Conservation (phyloP, 345 rosid genomes). For the Rhizophora apiculata region DNA sequence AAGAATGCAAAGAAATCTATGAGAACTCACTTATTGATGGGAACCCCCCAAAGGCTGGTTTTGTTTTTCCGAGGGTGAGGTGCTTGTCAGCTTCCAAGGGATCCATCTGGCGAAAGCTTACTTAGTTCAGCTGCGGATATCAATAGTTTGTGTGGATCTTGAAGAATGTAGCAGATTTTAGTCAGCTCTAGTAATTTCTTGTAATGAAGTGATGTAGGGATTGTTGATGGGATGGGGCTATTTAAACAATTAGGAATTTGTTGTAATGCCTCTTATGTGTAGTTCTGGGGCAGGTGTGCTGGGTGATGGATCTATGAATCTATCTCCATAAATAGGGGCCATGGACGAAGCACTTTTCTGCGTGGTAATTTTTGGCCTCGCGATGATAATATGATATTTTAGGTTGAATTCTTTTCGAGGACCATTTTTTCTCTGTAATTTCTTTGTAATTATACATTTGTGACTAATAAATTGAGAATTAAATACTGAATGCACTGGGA, state of each 20-base stretch:
- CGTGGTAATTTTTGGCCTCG: too few relatives aligned
- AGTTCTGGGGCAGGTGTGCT: too few relatives aligned
- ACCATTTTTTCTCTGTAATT: too few relatives aligned
- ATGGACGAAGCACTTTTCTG: too few relatives aligned
- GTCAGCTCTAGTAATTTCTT: background rate
- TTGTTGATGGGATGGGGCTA: background rate
- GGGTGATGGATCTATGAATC: too few relatives aligned
- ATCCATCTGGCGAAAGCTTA: slow-evolving; percentile 71
- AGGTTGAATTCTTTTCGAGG: too few relatives aligned
- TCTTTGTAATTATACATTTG: too few relatives aligned
- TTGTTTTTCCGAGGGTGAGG: slow-evolving; percentile 81
- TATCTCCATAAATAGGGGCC: too few relatives aligned
- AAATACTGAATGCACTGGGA: too few relatives aligned
- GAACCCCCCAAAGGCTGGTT: slow-evolving; percentile 79
- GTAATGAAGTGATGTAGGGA: background rate
- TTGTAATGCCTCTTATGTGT: too few relatives aligned
- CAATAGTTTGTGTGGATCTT: background rate
- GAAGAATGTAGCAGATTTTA: background rate
- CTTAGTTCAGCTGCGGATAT: slow-evolving; percentile 18
- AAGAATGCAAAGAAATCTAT: slow-evolving; percentile 94
- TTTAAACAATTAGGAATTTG: background rate
- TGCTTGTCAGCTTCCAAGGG: slow-evolving; percentile 66
- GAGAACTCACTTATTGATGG: slow-evolving; percentile 85
- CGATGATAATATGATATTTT: too few relatives aligned
- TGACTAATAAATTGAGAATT: too few relatives aligned